A percentile compares a stretch with the other conserved stretches of the same genome.
Evolutionary conservation across 2,329 filamentous ascomycete genomes (phyloP).

Genomic region (Plenodomus biglobosus): DNA sequence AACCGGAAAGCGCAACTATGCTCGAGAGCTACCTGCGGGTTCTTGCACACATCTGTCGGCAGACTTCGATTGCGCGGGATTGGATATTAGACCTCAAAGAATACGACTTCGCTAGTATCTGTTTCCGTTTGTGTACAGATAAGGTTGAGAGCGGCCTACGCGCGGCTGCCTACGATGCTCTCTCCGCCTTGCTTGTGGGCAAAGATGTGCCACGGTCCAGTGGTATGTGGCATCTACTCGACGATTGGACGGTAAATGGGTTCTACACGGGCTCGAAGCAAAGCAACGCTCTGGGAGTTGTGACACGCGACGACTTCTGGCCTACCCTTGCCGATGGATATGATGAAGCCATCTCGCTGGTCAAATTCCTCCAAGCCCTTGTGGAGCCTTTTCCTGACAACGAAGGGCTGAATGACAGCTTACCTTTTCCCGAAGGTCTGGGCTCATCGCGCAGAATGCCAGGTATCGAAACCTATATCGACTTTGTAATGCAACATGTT

Average conservation of each 20-base stretch:
- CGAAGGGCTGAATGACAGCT: constrained; percentile 66
- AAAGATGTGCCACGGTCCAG: constrained; percentile 69
- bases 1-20: constrained; percentile 95
- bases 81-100: constrained; percentile 71
- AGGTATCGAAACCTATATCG: constrained; percentile 89
- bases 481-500: constrained; percentile 81
- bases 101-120: constrained; percentile 70
- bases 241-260: constrained; percentile 66
- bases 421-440: constrained; percentile 86
- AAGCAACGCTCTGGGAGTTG: constrained; percentile 22
- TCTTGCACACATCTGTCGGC: constrained; percentile 75
- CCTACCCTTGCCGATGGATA: constrained; percentile 75
- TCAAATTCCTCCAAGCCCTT: constrained; percentile 73
- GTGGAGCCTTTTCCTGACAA: constrained; percentile 66
- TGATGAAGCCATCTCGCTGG: constrained; percentile 82
- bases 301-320: constrained; percentile 56
- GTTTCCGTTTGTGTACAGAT: constrained; percentile 78
- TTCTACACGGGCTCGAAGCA: constrained; percentile 40
- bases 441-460: constrained; percentile 76
- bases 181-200: constrained; percentile 73
- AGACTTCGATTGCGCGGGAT: constrained; percentile 70
- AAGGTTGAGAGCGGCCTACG: constrained; percentile 74
- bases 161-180: constrained; percentile 78
- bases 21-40: constrained; percentile 90
- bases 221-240: constrained; percentile 77